A percentile compares a stretch with the other conserved stretches of the same genome.
Evolutionary conservation across 176 grass and related monocot species (phyloP).

Genomic region (Typha latifolia): DNA sequence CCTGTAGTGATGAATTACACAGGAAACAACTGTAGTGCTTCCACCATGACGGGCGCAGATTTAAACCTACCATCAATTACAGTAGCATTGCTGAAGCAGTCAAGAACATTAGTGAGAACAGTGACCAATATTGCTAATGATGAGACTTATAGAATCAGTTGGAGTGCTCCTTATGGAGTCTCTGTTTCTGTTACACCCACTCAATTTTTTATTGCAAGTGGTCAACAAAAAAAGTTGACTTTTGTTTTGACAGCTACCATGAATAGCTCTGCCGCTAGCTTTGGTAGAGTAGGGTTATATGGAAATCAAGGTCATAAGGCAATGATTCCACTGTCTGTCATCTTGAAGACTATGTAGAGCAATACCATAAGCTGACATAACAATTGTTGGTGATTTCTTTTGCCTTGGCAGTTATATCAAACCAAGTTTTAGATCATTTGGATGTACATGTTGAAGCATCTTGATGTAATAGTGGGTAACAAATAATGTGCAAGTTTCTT

Average conservation of each 20-base stretch:
- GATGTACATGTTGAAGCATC: background rate
- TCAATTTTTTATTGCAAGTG: conserved; percentile 44
- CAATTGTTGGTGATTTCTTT: background rate
- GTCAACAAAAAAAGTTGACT: conserved; percentile 59
- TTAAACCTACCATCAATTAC: conserved; percentile 83
- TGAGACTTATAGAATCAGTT: conserved; percentile 61
- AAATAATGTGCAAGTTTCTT: conserved; percentile 5
- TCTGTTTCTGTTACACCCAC: conserved; percentile 32
- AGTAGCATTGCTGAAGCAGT: conserved; percentile 64
- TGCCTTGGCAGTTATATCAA: background rate
- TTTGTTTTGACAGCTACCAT: conserved; percentile 57
- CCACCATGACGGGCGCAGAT: conserved; percentile 48
- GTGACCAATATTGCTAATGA: conserved; percentile 58
- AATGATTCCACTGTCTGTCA: conserved; percentile 58
- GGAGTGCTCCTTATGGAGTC: conserved; percentile 52
- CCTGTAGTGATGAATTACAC: conserved; percentile 84
- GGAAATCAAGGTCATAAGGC: conserved; percentile 56
- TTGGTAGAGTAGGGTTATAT: conserved; percentile 63
- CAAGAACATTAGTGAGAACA: conserved; percentile 43
- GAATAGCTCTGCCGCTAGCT: conserved; percentile 54
- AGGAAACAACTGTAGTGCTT: conserved; percentile 40
- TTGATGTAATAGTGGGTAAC: conserved; percentile 4
- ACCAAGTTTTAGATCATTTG: background rate
- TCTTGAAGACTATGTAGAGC: conserved; percentile 46
- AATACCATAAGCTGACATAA: background rate